Base-by-base conservation (phyloP, 2,329 filamentous ascomycete genomes). In the Aspergillus novofumigatus region DNA sequence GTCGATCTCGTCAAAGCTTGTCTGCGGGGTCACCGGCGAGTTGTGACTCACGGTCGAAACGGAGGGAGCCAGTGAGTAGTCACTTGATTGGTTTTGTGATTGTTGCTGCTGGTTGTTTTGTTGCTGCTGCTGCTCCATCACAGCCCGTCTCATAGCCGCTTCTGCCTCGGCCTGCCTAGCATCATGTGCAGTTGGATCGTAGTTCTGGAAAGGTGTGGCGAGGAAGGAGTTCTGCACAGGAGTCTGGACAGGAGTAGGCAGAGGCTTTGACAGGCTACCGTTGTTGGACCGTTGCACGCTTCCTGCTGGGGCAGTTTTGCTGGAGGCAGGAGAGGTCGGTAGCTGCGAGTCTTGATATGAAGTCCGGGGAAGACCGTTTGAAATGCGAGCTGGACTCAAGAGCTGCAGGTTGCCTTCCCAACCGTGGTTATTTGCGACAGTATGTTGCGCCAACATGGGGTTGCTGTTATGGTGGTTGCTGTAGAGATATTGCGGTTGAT, bases 11-110 rank as follows among this genome's bases (percentile, higher is more conserved):
- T 81, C 79, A 55, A 83, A 78, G 53, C 73, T 77, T 26, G 77
- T 83, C 63, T 83, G 81, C n/a, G 84, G 83, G 54, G 84, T 87
- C 47, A 82, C 81, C 9, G 83, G 84, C 32, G 83, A 86, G 65
- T 85, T 81, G 63, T 83, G 81, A 63, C 82, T 84, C 70, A 81
- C 77, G 56, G 81, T 86, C 2, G 84, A 86, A 57, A 85, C 83
- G 3, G 83, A 86, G 54, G 82, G 75, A 48, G 81, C 80, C 35
- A 83, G 78, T 47, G 81, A 80, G 54, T 79, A 78, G 63, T 83
- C 68, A 44, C 67, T 69, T 60, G 73, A 75, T 65, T 81, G 75
- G 47, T 70, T 70, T 51, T 72, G 71, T 20, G 68, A 67, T 67
- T 75, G 64, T 3, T 68, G 59, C 53, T 70, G 65, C 53, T 67